A percentile compares a stretch with the other conserved stretches of the same genome.
phyloP scores from a whole-genome alignment of 257 asterid genomes.

The Nicotiana noctiflora region DNA sequence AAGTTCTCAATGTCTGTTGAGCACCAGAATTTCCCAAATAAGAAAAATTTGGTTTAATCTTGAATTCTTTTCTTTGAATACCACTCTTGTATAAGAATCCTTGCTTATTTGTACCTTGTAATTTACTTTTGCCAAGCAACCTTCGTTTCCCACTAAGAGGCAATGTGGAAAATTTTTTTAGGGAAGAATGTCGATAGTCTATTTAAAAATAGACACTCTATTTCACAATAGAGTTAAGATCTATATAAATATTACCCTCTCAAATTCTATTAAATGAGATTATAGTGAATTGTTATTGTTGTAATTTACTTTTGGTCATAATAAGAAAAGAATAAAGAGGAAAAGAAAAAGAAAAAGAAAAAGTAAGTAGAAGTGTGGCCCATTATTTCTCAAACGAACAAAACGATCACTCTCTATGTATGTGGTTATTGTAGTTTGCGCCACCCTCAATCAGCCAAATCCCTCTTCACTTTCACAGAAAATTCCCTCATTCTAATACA shows the following conservation, averaged over 20 bases:
- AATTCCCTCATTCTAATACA: neutral
- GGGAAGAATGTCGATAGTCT: too few species aligned
- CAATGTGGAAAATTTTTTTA: too few species aligned
- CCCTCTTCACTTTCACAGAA: neutral
- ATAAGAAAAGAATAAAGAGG: neutral
- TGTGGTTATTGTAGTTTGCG: constrained; percentile 30
- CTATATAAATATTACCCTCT: too few species aligned
- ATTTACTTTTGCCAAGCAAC: too few species aligned
- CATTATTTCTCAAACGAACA: neutral
- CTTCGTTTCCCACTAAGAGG: too few species aligned
- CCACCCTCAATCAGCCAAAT: neutral
- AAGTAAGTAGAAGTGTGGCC: neutral
- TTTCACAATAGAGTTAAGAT: too few species aligned
- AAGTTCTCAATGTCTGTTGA: neutral
- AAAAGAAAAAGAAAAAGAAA: neutral
- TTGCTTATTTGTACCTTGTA: neutral
- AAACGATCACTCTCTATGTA: neutral
- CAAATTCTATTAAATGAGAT: too few species aligned
- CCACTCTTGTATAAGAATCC: neutral
- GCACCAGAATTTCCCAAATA: neutral
- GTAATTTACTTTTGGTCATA: neutral
- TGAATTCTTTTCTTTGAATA: neutral
- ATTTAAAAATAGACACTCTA: too few species aligned
- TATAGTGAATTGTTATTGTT: too few species aligned
- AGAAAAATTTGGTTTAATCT: neutral